Base-by-base conservation (phyloP, 2,329 filamentous ascomycete genomes). In the Cercospora sojina region DNA sequence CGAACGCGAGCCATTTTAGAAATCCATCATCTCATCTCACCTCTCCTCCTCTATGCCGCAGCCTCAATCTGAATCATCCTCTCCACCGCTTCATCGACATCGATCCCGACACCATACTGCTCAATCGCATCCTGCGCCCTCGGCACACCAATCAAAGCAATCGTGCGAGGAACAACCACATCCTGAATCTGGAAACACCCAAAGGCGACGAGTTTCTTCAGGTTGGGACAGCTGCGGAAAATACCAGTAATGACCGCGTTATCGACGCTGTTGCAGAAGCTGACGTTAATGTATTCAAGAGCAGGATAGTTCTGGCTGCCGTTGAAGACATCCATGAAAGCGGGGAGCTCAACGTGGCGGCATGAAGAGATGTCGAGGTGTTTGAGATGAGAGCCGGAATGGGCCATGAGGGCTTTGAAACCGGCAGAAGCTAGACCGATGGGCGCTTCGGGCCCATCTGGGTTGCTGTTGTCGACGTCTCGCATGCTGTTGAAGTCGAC, bases 311-410 rank as follows among this genome's bases (percentile, higher is more conserved):
- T 86, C 25, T 83, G 83, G 8, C 80, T 78, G 5, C 82, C 80
- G 62, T 84, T 82, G 74, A 98, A 97, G 0, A 90, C 89, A 9
- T 89, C 84, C 68, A 91, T 87, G 66, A 97, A 93, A 0, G 91
- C 88, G 16, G 85, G 80, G 35, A 85, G 83, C 1, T 87, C 85
- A 69, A 98, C 93, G 76, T 97, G 90, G 3, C 94, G 89, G 75
- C 92, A 96, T 0, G 90, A 91, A 13, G 91, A 87, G n/a, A 97
- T 82, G 74, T 96, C 91, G 35, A 98, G 82, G 47, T 85, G 81
- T 66, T 84, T 83, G 1, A 98, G 79, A 10, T 80, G 82, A 1
- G 80, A 75, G 3, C 91, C 91, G 0, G 93, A 97, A 76, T 97
- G 94, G 0, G 82, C 80, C 91, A 97, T 97, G 51, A 97, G 80